phyloP scores from a whole-genome alignment of 768 basidiomycete genomes.

The Exsudoporus frostii region DNA sequence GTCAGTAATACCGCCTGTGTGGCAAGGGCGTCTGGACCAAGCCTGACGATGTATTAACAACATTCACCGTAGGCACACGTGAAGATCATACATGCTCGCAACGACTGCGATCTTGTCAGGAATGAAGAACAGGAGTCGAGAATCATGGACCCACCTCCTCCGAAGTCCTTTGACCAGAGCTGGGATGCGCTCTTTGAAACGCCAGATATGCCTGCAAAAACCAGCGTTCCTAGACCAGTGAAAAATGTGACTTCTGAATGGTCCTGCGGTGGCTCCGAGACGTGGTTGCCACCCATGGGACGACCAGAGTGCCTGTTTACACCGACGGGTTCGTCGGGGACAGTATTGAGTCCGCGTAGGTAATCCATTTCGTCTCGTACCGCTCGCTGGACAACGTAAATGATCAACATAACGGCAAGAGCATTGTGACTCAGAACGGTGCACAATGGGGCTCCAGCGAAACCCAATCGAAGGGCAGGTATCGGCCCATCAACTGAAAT shows the following conservation, averaged over 20 bases:
- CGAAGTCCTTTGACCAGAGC: constrained; percentile 30
- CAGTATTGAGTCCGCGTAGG: constrained; percentile 7
- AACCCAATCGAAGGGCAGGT: constrained; percentile 25
- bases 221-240: constrained; percentile 13
- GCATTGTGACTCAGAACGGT: constrained; percentile 26
- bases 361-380: constrained; percentile 18
- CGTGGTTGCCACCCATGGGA: not conserved
- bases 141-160: constrained; percentile 17
- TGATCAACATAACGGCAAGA: constrained; percentile 17
- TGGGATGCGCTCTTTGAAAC: constrained; percentile 26
- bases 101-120: constrained; percentile 12
- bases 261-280: not conserved
- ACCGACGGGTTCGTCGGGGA: constrained; percentile 7
- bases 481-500: constrained; percentile 24
- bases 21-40: constrained; percentile 23
- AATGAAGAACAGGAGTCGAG: not conserved
- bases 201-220: constrained; percentile 18
- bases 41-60: constrained; percentile 11
- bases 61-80: not conserved
- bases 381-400: constrained; percentile 22
- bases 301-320: not conserved
- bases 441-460: constrained; percentile 26
- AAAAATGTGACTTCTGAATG: constrained; percentile 6
- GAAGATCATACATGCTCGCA: constrained; percentile 22
- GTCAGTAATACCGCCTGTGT: constrained; percentile 26